These are phyloP conservation scores for Neonectria neomacrospora DNA, from an alignment of 2,329 filamentous ascomycete species.

Conservation along the genomic window DNA sequence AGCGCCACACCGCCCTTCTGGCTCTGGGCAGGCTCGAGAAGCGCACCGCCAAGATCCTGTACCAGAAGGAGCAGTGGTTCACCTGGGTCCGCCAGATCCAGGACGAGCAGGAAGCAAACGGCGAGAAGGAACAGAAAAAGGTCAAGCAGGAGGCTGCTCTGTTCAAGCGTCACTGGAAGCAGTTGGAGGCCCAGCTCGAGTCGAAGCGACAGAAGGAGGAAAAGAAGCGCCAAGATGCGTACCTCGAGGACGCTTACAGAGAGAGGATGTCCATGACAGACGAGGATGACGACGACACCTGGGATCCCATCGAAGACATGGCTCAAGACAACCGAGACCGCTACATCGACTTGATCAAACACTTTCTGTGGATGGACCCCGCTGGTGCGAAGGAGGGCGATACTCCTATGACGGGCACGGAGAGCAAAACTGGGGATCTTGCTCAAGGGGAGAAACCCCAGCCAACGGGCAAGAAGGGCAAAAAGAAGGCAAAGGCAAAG, in stretches of 20 bases:
- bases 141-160: constrained; percentile 44
- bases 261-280: constrained; percentile 37
- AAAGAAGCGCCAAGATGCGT: constrained; percentile 42
- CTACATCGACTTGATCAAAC: constrained; percentile 45
- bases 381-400: background rate
- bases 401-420: background rate
- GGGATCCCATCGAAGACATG: constrained; percentile 45
- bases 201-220: constrained; percentile 40
- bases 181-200: constrained; percentile 36
- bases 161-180: constrained; percentile 43
- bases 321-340: constrained; percentile 37
- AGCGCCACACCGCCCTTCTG: constrained; percentile 31
- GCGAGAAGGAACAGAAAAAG: constrained; percentile 46
- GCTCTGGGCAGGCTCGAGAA: constrained; percentile 35
- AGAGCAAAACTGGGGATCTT: background rate
- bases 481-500: constrained; percentile 37
- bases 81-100: constrained; percentile 41
- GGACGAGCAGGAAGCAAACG: constrained; percentile 38
- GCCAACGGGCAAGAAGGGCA: constrained; percentile 24
- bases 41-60: constrained; percentile 34
- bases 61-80: constrained; percentile 42
- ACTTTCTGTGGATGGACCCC: constrained; percentile 44
- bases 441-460: background rate
- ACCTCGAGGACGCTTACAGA: constrained; percentile 42
- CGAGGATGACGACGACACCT: constrained; percentile 39